Percentiles rank a stretch among this genome's conserved stretches.
Evolutionary conservation across 169 alveolate species (phyloP).

Genomic region (Eimeria mitis): DNA sequence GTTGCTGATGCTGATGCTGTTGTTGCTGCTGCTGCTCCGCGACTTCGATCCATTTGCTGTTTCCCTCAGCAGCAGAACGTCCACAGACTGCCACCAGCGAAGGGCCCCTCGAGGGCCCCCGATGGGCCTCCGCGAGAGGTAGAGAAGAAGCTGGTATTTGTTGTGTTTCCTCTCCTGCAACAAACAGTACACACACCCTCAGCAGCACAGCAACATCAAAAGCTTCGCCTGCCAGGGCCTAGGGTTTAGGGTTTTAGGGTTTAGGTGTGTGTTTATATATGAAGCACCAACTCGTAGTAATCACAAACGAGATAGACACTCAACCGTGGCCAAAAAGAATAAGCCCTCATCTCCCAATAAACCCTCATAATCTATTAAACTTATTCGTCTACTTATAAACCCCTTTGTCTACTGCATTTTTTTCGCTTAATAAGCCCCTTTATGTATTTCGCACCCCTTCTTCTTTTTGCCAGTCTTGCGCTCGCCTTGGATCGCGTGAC

Average conservation of each 20-base stretch:
- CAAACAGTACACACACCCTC: not conserved
- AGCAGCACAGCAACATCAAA: not conserved
- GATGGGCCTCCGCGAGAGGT: not conserved
- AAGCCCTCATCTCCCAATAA: not conserved
- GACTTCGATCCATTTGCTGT: conserved; percentile 12
- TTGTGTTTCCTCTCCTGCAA: not conserved
- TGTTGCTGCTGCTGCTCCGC: not conserved
- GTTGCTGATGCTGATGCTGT: conserved; percentile 10
- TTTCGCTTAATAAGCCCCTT: not conserved
- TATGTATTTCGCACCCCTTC: not conserved
- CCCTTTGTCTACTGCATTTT: not conserved
- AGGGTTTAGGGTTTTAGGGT: not conserved
- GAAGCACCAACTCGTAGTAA: not conserved
- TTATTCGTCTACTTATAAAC: not conserved
- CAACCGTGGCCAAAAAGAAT: too few relatives aligned
- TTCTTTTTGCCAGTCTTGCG: not conserved
- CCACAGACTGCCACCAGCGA: not conserved
- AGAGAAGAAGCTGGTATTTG: not conserved
- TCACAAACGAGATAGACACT: not conserved
- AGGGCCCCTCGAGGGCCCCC: conserved; percentile 21
- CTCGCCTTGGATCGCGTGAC: not conserved
- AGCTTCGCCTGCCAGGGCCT: not conserved
- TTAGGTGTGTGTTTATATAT: too few relatives aligned
- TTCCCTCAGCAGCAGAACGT: not conserved
- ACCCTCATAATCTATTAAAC: not conserved